phyloP scores from a whole-genome alignment of 208 protist genomes.

The Acanthamoeba lenticulata region DNA sequence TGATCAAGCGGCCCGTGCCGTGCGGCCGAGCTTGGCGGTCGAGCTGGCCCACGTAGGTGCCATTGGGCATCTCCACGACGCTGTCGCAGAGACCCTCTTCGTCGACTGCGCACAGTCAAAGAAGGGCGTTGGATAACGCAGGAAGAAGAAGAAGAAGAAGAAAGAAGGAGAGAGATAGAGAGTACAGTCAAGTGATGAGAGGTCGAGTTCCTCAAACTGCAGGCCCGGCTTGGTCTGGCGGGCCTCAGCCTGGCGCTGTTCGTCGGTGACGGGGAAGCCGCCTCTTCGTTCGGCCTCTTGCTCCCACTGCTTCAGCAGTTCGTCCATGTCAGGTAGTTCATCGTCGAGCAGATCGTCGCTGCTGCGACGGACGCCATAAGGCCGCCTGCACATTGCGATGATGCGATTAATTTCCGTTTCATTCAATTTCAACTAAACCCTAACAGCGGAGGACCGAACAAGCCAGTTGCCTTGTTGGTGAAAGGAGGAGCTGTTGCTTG shows the following conservation, averaged over 20 bases:
- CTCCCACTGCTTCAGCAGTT: too few species aligned
- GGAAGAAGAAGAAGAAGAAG: neutral
- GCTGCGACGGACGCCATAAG: too few species aligned
- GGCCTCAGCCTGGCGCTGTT: neutral
- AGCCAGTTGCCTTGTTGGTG: too few species aligned
- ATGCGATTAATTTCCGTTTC: too few species aligned
- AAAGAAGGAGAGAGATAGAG: neutral
- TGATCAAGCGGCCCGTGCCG: neutral
- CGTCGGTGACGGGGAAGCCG: neutral
- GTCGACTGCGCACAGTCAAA: neutral
- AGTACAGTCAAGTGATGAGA: neutral
- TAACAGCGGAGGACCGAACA: too few species aligned
- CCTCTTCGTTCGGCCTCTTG: too few species aligned
- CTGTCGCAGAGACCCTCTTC: neutral
- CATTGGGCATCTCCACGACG: neutral
- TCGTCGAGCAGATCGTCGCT: too few species aligned
- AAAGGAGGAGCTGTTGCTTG: too few species aligned
- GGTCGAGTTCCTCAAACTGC: neutral
- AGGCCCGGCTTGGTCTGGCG: neutral
- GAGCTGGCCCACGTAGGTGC: conserved; percentile 12
- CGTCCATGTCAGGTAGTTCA: too few species aligned
- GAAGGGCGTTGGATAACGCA: neutral
- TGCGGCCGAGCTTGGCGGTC: neutral
- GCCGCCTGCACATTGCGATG: too few species aligned
- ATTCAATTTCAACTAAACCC: too few species aligned